A percentile compares a stretch with the other conserved stretches of the same genome.
These are phyloP conservation scores for Hypoxylon sp. DNA, from an alignment of 2,329 filamentous ascomycete species.

Conservation along the genomic window DNA sequence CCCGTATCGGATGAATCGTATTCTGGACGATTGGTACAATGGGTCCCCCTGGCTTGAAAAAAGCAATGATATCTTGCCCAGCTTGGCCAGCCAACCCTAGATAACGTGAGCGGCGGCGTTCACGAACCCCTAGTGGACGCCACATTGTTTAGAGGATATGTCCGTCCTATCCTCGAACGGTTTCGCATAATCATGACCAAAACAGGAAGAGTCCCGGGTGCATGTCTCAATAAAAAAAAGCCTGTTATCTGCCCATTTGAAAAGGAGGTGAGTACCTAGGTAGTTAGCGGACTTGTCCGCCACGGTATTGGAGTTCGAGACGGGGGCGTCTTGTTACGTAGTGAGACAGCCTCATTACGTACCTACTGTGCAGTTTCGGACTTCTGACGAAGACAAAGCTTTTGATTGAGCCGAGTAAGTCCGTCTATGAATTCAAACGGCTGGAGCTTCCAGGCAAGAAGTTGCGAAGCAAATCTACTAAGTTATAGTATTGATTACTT, in stretches of 20 bases:
- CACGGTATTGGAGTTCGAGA: neutral
- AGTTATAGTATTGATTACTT: neutral
- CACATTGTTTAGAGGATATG: conserved; percentile 10
- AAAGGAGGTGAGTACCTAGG: neutral
- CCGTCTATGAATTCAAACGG: neutral
- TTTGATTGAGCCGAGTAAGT: neutral
- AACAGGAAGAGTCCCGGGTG: conserved; percentile 1
- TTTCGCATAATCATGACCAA: neutral
- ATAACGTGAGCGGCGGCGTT: conserved; percentile 9
- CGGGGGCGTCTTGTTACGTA: neutral
- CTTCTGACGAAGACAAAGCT: neutral
- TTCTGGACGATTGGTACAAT: conserved; percentile 2
- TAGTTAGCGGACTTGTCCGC: conserved; percentile 8
- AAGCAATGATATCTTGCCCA: conserved; percentile 4
- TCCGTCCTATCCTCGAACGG: conserved; percentile 10
- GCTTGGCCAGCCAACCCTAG: conserved; percentile 16
- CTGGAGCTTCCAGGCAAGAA: neutral
- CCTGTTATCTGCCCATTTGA: conserved; percentile 1
- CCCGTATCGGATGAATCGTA: neutral
- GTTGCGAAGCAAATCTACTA: neutral
- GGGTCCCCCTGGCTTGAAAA: conserved; percentile 14
- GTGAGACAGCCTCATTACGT: neutral
- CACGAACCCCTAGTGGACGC: conserved; percentile 24
- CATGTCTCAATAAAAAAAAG: conserved; percentile 7
- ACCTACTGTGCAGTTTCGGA: neutral